Base-by-base conservation (phyloP, 768 basidiomycete genomes). In the Rhodotorula diobovata region DNA sequence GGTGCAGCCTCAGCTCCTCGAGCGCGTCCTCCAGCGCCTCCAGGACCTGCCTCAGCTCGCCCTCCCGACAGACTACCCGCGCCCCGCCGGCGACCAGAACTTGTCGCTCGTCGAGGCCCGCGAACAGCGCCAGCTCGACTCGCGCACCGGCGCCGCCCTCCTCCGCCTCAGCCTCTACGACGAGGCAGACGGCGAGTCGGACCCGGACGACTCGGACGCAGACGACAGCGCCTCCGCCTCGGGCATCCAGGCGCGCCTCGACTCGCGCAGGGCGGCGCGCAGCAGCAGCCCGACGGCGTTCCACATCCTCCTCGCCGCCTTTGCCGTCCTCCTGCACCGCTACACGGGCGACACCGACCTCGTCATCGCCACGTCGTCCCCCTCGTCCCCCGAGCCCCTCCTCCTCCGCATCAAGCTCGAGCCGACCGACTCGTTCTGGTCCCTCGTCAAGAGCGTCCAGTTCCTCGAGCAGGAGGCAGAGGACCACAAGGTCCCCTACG, bases 301-400 rank as follows among this genome's bases (percentile, higher is more conserved):
- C 79, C 93, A 97, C 78, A 84, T 97, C 35, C 86, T 97, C 56
- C 84, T 97, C 54, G 86, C 96, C n/a, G 89, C 95, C 0, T 96
- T 99, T 81, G 85, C 87, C 20, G 89, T 95, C 32, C 84, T 98
- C 61, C 83, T 99, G 21, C 93, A 97, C 82, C 85, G 95, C 53
- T 96, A 93, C 82, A 97, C 96, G 0, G 94, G 91, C 51, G 96
- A 99, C 79, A 93, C 88, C 37, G 93, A 96, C 77, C 84, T 99
- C 71, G 85, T 96, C 68, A 89, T 99, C 77, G 93, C 90, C 46
- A 91, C 90, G 8, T 93, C 92, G 25, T 74, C 76, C 20, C 89
- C 91, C 35, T 87, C 90, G 4, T 85, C 86, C 12, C 85, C 86
- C 35, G 87, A 90, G 69, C 92, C 93, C 16, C 84, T 99, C 50